These are phyloP conservation scores for Panicum hallii DNA, from an alignment of 202 grass and related monocot species.

Conservation along the genomic window DNA sequence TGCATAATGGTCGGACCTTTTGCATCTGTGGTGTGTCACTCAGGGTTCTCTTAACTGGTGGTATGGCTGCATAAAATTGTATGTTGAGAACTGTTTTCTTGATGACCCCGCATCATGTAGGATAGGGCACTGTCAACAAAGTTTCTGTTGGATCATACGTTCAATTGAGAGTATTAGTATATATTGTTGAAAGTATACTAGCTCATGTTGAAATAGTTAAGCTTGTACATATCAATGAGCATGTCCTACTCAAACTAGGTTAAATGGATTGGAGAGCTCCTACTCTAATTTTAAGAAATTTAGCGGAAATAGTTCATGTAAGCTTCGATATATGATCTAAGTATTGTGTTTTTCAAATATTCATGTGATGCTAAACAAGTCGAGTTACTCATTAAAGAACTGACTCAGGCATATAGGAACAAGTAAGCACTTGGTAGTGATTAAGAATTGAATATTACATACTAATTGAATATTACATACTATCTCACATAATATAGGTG, in stretches of 20 bases:
- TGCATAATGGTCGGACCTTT: constrained; percentile 2
- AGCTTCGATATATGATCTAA: background rate
- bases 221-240: background rate
- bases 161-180: background rate
- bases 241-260: background rate
- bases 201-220: constrained; percentile 11
- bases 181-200: background rate
- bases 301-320: constrained; percentile 5
- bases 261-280: constrained; percentile 16
- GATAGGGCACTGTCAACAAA: background rate
- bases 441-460: background rate
- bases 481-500: background rate
- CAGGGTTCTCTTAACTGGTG: constrained; percentile 15
- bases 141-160: background rate
- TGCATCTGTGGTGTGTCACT: background rate
- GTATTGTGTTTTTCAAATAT: background rate
- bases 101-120: background rate
- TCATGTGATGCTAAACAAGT: background rate
- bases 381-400: background rate
- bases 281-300: background rate
- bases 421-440: background rate
- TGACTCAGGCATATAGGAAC: background rate
- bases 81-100: constrained; percentile 1
- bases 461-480: background rate
- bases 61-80: constrained; percentile 6